Percentiles rank a stretch among this genome's conserved stretches.
These are phyloP conservation scores for Clonostachys byssicola DNA, from an alignment of 2,329 filamentous ascomycete genomes.

Conservation along the genomic window DNA sequence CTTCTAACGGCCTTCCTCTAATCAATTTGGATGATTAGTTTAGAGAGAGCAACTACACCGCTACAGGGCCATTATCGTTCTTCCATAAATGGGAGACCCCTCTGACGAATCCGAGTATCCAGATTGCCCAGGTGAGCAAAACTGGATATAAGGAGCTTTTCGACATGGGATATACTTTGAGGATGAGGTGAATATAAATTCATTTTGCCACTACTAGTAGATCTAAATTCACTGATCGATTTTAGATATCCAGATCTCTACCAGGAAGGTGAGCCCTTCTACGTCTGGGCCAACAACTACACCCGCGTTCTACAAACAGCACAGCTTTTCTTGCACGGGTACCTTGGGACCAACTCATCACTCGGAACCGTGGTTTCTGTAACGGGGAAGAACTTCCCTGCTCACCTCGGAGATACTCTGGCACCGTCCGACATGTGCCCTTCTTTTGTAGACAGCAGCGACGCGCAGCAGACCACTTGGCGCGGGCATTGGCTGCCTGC, in stretches of 20 bases:
- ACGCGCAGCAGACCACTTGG: constrained; percentile 28
- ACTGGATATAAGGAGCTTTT: constrained; percentile 61
- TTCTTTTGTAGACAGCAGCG: constrained; percentile 47
- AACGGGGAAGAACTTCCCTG: constrained; percentile 47
- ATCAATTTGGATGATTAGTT: constrained; percentile 29
- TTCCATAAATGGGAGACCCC: constrained; percentile 54
- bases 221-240: not conserved
- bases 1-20: not conserved
- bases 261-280: constrained; percentile 42
- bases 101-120: constrained; percentile 45
- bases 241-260: constrained; percentile 45
- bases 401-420: constrained; percentile 55
- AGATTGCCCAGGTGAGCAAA: constrained; percentile 55
- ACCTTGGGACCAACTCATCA: constrained; percentile 50
- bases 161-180: constrained; percentile 48
- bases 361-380: constrained; percentile 54
- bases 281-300: constrained; percentile 64
- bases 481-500: constrained; percentile 46
- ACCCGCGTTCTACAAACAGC: constrained; percentile 59
- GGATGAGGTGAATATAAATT: constrained; percentile 18
- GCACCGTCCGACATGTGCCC: constrained; percentile 60
- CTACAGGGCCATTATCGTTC: constrained; percentile 49
- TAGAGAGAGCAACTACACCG: constrained; percentile 46
- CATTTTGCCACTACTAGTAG: not conserved
- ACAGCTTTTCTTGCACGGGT: constrained; percentile 56